These are phyloP conservation scores for Postia placenta DNA, from an alignment of 768 basidiomycete species.

Conservation along the genomic window DNA sequence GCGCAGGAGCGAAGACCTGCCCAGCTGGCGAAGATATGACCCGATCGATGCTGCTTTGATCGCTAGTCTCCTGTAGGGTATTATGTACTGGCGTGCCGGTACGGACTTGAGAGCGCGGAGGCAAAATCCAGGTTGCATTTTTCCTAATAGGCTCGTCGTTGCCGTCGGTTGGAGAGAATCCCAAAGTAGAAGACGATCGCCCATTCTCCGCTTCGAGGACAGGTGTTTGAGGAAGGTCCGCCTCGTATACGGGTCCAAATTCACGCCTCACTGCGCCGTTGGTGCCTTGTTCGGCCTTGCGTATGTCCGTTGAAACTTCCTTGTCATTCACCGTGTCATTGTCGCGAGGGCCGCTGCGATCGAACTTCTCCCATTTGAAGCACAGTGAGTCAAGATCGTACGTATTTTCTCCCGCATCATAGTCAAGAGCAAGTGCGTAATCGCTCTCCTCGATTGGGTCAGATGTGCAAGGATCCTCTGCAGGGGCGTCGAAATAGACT, in stretches of 20 bases:
- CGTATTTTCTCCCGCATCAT: background rate
- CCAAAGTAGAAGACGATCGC: background rate
- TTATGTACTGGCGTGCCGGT: background rate
- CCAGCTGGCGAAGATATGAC: background rate
- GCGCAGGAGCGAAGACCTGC: conserved; percentile 17
- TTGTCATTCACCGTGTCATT: background rate
- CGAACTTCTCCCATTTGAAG: conserved; percentile 54
- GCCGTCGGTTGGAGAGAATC: background rate
- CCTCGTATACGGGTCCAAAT: background rate
- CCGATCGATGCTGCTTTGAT: background rate
- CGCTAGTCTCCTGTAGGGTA: background rate
- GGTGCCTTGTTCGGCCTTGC: background rate
- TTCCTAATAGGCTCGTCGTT: conserved; percentile 8
- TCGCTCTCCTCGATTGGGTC: conserved; percentile 30
- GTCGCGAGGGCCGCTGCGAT: conserved; percentile 8
- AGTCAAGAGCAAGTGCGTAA: conserved; percentile 34
- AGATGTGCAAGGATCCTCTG: conserved; percentile 39
- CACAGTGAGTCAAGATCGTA: conserved; percentile 34
- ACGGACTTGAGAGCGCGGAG: background rate
- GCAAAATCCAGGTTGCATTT: background rate
- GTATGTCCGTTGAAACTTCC: background rate
- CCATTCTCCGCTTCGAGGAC: background rate
- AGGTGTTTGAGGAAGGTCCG: background rate
- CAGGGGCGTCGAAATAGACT: conserved; percentile 47
- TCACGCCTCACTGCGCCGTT: background rate